Base-by-base conservation (phyloP, 495 filamentous ascomycete genomes). In the Lophiotrema nucula region DNA sequence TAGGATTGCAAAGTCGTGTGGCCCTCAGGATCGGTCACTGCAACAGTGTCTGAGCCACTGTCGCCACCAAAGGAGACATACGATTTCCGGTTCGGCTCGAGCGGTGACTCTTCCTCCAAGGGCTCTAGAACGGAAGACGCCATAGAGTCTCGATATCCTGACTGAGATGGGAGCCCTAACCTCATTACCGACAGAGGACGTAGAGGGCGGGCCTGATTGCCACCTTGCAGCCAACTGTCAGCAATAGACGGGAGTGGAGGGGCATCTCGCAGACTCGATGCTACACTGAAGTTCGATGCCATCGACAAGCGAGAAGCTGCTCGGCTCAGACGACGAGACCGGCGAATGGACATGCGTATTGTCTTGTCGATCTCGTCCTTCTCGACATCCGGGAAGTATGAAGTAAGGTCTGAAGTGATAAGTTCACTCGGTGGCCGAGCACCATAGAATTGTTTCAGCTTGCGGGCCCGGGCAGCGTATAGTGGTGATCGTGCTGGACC, bases 241-340 rank as follows among this genome's bases (percentile, higher is more conserved):
- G 92, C 91, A 62, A 99, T 96, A 52, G 86, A 93, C n/a, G 93
- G 93, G 58, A 99, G 88, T 4, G 93, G 93, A 12, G 93, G 93
- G 16, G 83, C 81, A 35, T 96, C 90, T 65, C 86, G 88, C 53
- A 96, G 77, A 66, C 88, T 96, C 18, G 91, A 96, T 28, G 89
- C 89, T 70, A 89, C 89, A 73, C 92, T 97, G 58, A 88, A 79
- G 61, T 93, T 99, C 73, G 91, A 97, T 16, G 92, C 90, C 35
- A 95, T 89, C 72, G 90, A 96, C 37, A 99, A 76, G 16, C 95
- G 87, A 70, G 87, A 93, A 56, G 92, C 89, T 39, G 95, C 89
- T 65, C 86, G 88, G 73, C 95, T 97, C 33, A 97, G 78, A 39
- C 93, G 85, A 38, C 85, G 86, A 37, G 93, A 97, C 68, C 93